Conservation (phyloP, 1,284 basidiomycete genomes). For the Coriolopsis trogii region DNA sequence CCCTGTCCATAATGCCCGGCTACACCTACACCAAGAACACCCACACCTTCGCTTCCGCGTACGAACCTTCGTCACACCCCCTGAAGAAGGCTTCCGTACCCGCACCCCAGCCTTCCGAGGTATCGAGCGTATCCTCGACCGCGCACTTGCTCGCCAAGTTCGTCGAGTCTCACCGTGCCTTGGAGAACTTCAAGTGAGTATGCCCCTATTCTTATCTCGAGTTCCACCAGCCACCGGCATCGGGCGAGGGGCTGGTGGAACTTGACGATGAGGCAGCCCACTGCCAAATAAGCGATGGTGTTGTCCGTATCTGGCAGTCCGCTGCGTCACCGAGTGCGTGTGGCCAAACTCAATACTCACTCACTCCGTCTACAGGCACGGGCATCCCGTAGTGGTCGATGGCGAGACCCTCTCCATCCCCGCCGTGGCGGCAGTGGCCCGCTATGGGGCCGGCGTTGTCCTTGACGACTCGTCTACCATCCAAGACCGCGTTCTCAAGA, state of each 20-base stretch:
- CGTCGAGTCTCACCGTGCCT: slow-evolving; percentile 31
- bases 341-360: not conserved
- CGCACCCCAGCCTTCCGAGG: slow-evolving; percentile 1
- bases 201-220: not conserved
- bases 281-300: not conserved
- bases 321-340: not conserved
- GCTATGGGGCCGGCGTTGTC: slow-evolving; percentile 56
- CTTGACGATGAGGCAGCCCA: not conserved
- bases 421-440: slow-evolving; percentile 72
- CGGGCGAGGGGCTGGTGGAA: slow-evolving; percentile 3
- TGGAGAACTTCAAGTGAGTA: slow-evolving; percentile 32
- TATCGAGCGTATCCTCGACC: slow-evolving; percentile 6
- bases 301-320: slow-evolving; percentile 1
- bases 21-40: slow-evolving; percentile 19
- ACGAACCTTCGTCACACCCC: slow-evolving; percentile 16
- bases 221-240: not conserved
- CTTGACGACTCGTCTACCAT: slow-evolving; percentile 53
- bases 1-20: slow-evolving; percentile 21
- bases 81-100: slow-evolving; percentile 18
- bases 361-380: slow-evolving; percentile 44
- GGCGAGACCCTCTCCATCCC: slow-evolving; percentile 74
- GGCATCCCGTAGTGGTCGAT: slow-evolving; percentile 63
- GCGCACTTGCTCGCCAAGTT: slow-evolving; percentile 30
- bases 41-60: slow-evolving; percentile 11
- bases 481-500: slow-evolving; percentile 55